These are phyloP conservation scores for Diplosphaera chodatii DNA, from an alignment of 139 green algal genomes.

Conservation along the genomic window DNA sequence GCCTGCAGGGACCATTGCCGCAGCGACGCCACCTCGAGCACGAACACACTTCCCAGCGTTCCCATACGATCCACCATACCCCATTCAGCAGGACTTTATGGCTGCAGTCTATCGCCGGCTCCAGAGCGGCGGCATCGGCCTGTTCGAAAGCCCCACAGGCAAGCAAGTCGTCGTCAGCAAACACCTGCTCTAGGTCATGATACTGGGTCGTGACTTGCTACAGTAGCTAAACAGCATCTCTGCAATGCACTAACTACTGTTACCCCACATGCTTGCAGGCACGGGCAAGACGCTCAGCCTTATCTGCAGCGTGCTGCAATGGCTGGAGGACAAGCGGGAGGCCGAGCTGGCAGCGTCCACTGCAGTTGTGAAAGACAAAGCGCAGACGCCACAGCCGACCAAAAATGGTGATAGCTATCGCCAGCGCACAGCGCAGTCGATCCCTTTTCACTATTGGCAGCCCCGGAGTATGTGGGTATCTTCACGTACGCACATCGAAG, in stretches of 20 bases:
- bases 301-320: constrained; percentile 78
- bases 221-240: too few relatives aligned
- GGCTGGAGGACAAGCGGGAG: constrained; percentile 53
- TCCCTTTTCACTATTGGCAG: too few relatives aligned
- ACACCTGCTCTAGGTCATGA: too few relatives aligned
- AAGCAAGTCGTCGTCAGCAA: too few relatives aligned
- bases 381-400: neutral
- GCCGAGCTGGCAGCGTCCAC: constrained; percentile 3
- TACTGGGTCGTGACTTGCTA: too few relatives aligned
- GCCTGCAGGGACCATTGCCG: too few relatives aligned
- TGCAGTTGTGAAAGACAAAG: neutral
- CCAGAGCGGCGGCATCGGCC: constrained; percentile 51
- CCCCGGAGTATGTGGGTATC: too few relatives aligned
- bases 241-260: too few relatives aligned
- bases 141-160: constrained; percentile 93
- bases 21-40: neutral
- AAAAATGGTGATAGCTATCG: neutral
- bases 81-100: constrained; percentile 87
- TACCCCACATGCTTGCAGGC: constrained; percentile 38
- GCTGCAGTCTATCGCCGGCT: constrained; percentile 54
- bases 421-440: too few relatives aligned
- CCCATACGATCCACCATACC: constrained; percentile 75
- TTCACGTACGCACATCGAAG: too few relatives aligned
- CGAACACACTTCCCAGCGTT: constrained; percentile 58
- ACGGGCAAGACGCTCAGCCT: constrained; percentile 93